Evolutionary conservation across 192 early-diverging fungal species (phyloP).

Genomic region (Pilaira anomala): DNA sequence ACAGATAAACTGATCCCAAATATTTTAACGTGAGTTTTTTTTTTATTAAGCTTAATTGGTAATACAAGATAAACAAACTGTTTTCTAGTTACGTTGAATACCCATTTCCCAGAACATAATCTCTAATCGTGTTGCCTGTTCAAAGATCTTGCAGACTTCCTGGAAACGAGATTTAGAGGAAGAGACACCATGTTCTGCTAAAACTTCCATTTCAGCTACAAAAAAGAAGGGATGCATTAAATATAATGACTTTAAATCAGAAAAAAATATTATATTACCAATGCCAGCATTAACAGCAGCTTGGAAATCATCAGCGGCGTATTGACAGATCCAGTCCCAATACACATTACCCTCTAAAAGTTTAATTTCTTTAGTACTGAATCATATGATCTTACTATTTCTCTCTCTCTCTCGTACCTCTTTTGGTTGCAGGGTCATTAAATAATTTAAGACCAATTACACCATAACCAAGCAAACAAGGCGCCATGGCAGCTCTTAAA

Average conservation of each 20-base stretch:
- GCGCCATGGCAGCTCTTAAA: constrained; percentile 76
- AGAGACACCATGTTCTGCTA: constrained; percentile 48
- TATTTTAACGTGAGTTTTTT: too few relatives aligned
- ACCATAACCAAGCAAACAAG: constrained; percentile 83
- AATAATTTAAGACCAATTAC: constrained; percentile 65
- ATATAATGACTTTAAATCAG: background rate
- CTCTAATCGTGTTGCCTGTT: constrained; percentile 68
- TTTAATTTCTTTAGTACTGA: background rate
- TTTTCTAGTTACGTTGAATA: constrained; percentile 13
- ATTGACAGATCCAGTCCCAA: constrained; percentile 78
- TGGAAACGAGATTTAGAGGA: constrained; percentile 50
- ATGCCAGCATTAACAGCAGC: constrained; percentile 54
- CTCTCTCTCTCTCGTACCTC: constrained; percentile 34
- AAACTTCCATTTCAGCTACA: constrained; percentile 52
- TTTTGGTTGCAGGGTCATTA: constrained; percentile 63
- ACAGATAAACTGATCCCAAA: too few relatives aligned
- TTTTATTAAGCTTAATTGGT: too few relatives aligned
- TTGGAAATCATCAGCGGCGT: constrained; percentile 68
- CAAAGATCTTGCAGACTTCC: constrained; percentile 64
- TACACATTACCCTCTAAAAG: constrained; percentile 68
- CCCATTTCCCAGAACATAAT: constrained; percentile 75
- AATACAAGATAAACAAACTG: too few relatives aligned
- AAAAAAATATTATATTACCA: constrained; percentile 28
- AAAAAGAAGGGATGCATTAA: background rate
- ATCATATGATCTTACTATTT: background rate